A percentile compares a stretch with the other conserved stretches of the same genome.
Evolutionary conservation across 1,284 basidiomycete species (phyloP).

Genomic region (Anthracocystis walkeri): DNA sequence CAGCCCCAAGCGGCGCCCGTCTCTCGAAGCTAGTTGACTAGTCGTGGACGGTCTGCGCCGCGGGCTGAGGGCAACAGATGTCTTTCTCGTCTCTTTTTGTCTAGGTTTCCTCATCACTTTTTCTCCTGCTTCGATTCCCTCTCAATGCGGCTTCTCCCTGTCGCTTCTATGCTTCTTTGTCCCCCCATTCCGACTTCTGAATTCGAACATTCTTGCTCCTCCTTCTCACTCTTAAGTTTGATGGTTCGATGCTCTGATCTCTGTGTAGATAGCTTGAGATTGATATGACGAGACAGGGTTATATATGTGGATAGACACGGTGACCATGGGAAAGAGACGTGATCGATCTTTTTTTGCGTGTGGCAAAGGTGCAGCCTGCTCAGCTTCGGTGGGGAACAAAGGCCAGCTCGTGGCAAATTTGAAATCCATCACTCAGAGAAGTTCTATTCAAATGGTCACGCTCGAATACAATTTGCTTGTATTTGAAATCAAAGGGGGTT

Average conservation of each 20-base stretch:
- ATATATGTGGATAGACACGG: not conserved
- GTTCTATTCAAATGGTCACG: not conserved
- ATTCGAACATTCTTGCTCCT: not conserved
- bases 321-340: not conserved
- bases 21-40: slow-evolving; percentile 17
- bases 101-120: not conserved
- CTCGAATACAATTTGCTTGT: not conserved
- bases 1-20: slow-evolving; percentile 35
- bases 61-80: slow-evolving; percentile 6
- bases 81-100: not conserved
- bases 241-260: not conserved
- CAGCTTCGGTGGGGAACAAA: slow-evolving; percentile 4
- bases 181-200: not conserved
- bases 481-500: not conserved
- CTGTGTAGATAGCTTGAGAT: not conserved
- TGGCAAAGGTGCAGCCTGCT: no score
- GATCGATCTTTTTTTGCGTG: not conserved
- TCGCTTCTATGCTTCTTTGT: no score
- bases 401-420: not conserved
- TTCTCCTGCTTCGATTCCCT: not conserved
- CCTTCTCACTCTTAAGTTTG: not conserved
- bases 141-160: not conserved
- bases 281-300: not conserved
- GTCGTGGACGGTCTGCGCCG: slow-evolving; percentile 40
- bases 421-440: not conserved